phyloP scores from a whole-genome alignment of 2,329 filamentous ascomycete species.

The Alternaria sp. region DNA sequence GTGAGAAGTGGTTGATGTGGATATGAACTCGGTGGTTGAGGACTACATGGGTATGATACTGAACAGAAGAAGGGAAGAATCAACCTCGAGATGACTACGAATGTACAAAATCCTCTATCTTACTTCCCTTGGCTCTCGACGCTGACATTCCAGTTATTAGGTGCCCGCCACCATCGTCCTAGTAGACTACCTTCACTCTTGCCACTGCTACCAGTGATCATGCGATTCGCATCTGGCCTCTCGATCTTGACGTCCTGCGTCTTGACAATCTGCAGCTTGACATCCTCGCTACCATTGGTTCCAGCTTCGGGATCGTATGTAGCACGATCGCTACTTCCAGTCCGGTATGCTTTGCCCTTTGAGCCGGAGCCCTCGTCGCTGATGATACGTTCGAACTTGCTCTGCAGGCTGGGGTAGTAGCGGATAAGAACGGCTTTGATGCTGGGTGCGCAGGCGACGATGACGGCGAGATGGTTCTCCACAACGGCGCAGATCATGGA shows the following conservation, averaged over 20 bases:
- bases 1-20: background rate
- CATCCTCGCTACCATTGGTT: background rate
- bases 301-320: constrained; percentile 5
- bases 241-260: constrained; percentile 6
- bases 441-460: constrained; percentile 44
- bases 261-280: constrained; percentile 2
- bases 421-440: constrained; percentile 40
- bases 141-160: constrained; percentile 16
- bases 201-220: constrained; percentile 1
- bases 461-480: constrained; percentile 47
- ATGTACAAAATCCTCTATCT: background rate
- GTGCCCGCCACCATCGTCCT: constrained; percentile 19
- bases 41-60: background rate
- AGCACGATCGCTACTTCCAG: background rate
- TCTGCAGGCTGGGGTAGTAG: constrained; percentile 29
- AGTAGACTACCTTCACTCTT: constrained; percentile 1
- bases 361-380: background rate
- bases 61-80: background rate
- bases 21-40: background rate
- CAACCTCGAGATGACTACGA: background rate
- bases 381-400: constrained; percentile 26
- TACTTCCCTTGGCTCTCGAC: background rate
- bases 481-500: constrained; percentile 43
- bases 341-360: background rate
- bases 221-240: background rate